Base-by-base conservation (phyloP, 208 protist genomes). In the Acanthamoeba healyi region DNA sequence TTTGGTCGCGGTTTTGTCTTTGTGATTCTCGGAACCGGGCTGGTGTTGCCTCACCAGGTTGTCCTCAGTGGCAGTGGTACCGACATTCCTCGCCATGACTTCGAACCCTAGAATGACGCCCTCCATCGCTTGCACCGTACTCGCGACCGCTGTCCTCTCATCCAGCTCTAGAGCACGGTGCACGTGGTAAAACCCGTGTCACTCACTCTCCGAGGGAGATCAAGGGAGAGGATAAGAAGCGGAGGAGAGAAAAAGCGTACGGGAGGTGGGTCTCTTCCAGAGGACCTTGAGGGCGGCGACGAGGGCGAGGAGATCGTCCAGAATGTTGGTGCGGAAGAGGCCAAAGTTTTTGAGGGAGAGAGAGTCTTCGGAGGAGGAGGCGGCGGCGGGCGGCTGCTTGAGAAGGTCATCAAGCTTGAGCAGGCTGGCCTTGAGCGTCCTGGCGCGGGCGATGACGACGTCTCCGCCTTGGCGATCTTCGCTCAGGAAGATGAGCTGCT, bases 391-490 rank as follows among this genome's bases (percentile, higher is more conserved):
- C 7, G 65, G n/a, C 1, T 40, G 32, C 29, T 17, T 24, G 12
- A 74, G n/a, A 29, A 74, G 65, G n/a, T 74, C 65, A 9, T 42
- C 12, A 9, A 74, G 65, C 65, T 74, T 74, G 65, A 74, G n/a
- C n/a, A 74, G 65, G 65, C 65, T 74, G n/a, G 65, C 34, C 5
- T 19, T 2, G 34, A 74, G 65, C 10, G 65, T 29, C 2, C 65
- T 10, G n/a, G 34, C 34, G 65, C 34, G 29, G 65, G 32, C 29
- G n/a, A 74, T 17, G 65, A 19, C 65, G 29, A 6, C 65, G 12
- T 74, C 65, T 3, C n/a, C 65, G 29, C 32, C 15, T 4, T 29
- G 9, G 34, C 65, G 65, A 17, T 34, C 65, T 14, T 74, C 65
- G n/a, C 65, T 40, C n/a, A 74, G 29, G 24, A 38, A 14, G n/a